phyloP scores from a whole-genome alignment of 768 basidiomycete species.

The Naganishia kalamii region DNA sequence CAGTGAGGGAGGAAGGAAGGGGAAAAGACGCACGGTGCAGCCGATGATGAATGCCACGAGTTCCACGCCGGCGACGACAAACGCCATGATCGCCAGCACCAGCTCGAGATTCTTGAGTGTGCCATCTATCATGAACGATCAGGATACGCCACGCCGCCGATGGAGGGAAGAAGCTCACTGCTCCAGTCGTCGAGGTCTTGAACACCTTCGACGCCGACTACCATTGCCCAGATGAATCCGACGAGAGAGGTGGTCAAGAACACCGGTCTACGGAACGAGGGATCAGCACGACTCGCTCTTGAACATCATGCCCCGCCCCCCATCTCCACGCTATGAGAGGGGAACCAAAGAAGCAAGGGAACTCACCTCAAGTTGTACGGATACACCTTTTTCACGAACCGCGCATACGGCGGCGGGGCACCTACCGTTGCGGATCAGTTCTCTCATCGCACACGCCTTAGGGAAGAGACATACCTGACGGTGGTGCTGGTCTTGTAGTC shows the following conservation, averaged over 20 bases:
- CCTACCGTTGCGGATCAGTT: neutral
- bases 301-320: neutral
- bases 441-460: neutral
- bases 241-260: constrained; percentile 33
- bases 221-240: constrained; percentile 36
- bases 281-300: neutral
- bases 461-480: neutral
- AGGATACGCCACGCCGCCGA: neutral
- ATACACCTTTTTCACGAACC: constrained; percentile 8
- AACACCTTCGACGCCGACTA: constrained; percentile 30
- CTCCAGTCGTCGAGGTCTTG: constrained; percentile 19
- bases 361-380: constrained; percentile 8
- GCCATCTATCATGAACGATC: neutral
- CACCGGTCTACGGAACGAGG: neutral
- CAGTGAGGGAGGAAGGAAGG: no score
- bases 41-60: constrained; percentile 29
- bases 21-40: constrained; percentile 25
- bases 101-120: constrained; percentile 28
- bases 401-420: neutral
- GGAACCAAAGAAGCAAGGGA: neutral
- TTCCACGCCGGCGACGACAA: constrained; percentile 33
- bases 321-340: neutral
- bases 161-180: constrained; percentile 20
- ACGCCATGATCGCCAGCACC: constrained; percentile 33
- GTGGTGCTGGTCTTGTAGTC: constrained; percentile 2